Evolutionary conservation across 148 eudicot species (phyloP).

Genomic region (Amaranthus palmeri): DNA sequence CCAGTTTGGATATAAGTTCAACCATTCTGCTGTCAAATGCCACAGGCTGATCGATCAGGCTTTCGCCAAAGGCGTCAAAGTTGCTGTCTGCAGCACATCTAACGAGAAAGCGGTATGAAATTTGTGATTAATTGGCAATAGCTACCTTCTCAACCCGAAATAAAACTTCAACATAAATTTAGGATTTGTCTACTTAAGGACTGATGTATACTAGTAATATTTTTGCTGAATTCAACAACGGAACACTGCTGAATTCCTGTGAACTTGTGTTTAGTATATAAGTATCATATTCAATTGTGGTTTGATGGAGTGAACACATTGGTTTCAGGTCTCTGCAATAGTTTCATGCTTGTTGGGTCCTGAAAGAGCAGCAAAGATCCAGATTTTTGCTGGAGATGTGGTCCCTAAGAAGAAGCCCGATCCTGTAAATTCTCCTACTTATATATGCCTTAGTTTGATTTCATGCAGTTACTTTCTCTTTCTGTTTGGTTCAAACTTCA

Average conservation of each 20-base stretch:
- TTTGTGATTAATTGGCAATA: neutral
- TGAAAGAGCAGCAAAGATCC: conserved; percentile 76
- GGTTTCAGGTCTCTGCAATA: conserved; percentile 89
- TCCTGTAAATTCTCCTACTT: conserved; percentile 47
- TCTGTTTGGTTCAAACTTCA: too few relatives aligned
- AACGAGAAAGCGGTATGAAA: conserved; percentile 98
- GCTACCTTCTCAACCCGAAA: conserved; percentile 1
- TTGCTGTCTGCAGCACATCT: conserved; percentile 99
- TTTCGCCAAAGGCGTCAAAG: conserved; percentile 70
- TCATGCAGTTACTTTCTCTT: neutral
- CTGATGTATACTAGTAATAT: neutral
- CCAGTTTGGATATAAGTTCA: too few relatives aligned
- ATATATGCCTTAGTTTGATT: neutral
- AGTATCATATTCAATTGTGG: neutral
- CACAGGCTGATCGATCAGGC: conserved; percentile 93
- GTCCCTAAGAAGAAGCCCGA: conserved; percentile 98
- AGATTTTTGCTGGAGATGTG: conserved; percentile 93
- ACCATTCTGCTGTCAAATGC: neutral
- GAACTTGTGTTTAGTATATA: too few relatives aligned
- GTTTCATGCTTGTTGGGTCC: conserved; percentile 92
- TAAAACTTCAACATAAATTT: neutral
- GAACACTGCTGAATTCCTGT: too few relatives aligned
- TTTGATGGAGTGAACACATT: neutral
- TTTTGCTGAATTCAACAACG: too few relatives aligned
- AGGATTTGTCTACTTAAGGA: neutral